Evolutionary conservation across 352 stramenopile genomes (phyloP), one percentile per base, ranked within the genome.

Genomic region (Pythium graminicola): DNA sequence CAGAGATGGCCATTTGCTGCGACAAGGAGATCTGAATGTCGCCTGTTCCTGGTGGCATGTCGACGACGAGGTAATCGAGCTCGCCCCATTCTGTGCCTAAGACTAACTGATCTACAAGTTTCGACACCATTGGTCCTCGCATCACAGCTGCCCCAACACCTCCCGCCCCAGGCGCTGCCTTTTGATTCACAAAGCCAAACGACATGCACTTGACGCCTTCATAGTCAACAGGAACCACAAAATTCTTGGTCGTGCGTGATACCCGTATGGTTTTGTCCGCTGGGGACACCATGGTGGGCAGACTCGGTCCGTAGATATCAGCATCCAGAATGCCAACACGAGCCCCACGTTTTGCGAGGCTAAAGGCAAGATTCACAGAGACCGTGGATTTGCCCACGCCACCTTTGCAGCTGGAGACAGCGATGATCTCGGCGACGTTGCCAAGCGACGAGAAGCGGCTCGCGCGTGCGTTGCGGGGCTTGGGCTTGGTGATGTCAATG

Each of bases 21-120:
- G 89, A 96, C 40, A 99, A 70, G 0, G 97, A 99, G 32, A 99
- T 91, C 54, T 99, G 96, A 60, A 99, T 98, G 59, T 99, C 97
- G 46, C 97, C 97, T 11, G 97, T 99, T 40, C 97, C 97, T 4
- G 97, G 97, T 8, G 97, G 97, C 94, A 99, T 99, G 62, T 99
- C 82, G 17, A 93, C 89, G n/a, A 99, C 73, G 35, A 99, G 68
- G 67, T 99, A 99, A 73, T 99, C 97, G n/a, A 99, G 69, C 27
- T 97, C 77, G n/a, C 97, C 97, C 97, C 97, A 99, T 60, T 97
- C 81, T 0, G 96, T 99, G 6, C 96, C 83, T 7, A 93, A 66
- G 47, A 95, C 55, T 45, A 99, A 94, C 67, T 99, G 96, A 64
- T 98, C 88, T 22, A 99, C 70, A 26, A 99, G 70, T 71, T 99